These are phyloP conservation scores for Lophiostoma macrostomum DNA, from an alignment of 495 filamentous ascomycete genomes.

Conservation along the genomic window DNA sequence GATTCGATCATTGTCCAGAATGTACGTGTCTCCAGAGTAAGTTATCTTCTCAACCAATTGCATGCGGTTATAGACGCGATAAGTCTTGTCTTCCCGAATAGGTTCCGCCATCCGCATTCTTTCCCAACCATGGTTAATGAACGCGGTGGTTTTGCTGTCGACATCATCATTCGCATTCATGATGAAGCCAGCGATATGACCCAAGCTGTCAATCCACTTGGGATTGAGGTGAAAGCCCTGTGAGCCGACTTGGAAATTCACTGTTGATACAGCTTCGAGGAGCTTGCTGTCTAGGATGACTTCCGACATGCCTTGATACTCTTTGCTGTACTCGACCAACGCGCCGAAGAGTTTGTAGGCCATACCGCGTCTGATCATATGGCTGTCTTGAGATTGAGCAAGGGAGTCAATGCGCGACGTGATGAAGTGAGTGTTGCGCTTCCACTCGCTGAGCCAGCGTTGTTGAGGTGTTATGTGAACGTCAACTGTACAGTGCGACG, in stretches of 20 bases:
- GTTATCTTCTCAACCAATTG: constrained; percentile 44
- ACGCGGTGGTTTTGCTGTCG: constrained; percentile 67
- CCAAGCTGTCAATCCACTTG: constrained; percentile 31
- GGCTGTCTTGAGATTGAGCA: constrained; percentile 24
- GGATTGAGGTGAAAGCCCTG: constrained; percentile 12
- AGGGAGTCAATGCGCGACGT: constrained; percentile 49
- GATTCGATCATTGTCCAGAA: constrained; percentile 46
- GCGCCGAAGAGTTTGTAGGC: constrained; percentile 74
- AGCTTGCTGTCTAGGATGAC: constrained; percentile 69
- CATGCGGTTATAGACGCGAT: constrained; percentile 71
- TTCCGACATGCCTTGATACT: constrained; percentile 72
- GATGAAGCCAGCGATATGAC: constrained; percentile 61
- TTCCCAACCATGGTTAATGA: constrained; percentile 78
- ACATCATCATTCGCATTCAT: constrained; percentile 74
- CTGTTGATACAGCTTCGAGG: constrained; percentile 67
- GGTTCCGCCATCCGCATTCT: constrained; percentile 66
- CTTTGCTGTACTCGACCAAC: constrained; percentile 64
- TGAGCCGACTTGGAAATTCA: constrained; percentile 42
- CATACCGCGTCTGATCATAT: constrained; percentile 59
- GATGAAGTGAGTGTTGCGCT: constrained; percentile 46
- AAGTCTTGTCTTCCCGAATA: constrained; percentile 61
- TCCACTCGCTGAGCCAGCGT: constrained; percentile 48
- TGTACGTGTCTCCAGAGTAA: constrained; percentile 52
- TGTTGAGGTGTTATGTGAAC: no score
- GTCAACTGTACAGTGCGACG: no score